phyloP scores from a whole-genome alignment of 768 basidiomycete genomes.

The Coprinopsis strossmayeri region DNA sequence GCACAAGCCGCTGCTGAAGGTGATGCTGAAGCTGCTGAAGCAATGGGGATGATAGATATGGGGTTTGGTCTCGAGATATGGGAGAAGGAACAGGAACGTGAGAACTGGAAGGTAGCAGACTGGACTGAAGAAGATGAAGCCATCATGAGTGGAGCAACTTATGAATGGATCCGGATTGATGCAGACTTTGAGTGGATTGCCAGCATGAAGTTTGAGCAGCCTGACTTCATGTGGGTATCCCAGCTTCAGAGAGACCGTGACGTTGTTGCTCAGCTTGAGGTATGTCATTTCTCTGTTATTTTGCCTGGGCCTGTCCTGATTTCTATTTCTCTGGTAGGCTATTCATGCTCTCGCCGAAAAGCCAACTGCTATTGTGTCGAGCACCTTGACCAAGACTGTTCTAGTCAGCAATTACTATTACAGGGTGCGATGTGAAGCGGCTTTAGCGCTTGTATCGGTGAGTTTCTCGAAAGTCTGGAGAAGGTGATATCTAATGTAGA shows the following conservation, averaged over 20 bases:
- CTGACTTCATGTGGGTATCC: constrained; percentile 98
- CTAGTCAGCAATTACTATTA: constrained; percentile 95
- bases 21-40: constrained; percentile 86
- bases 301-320: constrained; percentile 1
- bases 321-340: constrained; percentile 56
- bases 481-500: constrained; percentile 9
- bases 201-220: constrained; percentile 87
- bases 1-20: constrained; percentile 91
- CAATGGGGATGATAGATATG: constrained; percentile 91
- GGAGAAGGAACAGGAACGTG: constrained; percentile 91
- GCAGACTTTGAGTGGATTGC: constrained; percentile 99
- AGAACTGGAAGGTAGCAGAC: constrained; percentile 94
- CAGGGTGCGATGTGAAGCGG: constrained; percentile 93
- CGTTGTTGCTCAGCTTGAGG: constrained; percentile 96
- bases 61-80: constrained; percentile 91
- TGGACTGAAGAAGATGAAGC: constrained; percentile 98
- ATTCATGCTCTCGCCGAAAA: constrained; percentile 77
- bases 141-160: constrained; percentile 90
- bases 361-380: constrained; percentile 81
- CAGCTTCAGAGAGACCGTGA: constrained; percentile 94
- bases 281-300: constrained; percentile 26
- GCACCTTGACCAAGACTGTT: constrained; percentile 88
- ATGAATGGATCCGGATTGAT: constrained; percentile 99
- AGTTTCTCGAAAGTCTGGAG: constrained; percentile 20
- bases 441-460: constrained; percentile 75